These are phyloP conservation scores for Tardiomyces blankii DNA, from an alignment of 1,139 yeast genomes.

Conservation along the genomic window DNA sequence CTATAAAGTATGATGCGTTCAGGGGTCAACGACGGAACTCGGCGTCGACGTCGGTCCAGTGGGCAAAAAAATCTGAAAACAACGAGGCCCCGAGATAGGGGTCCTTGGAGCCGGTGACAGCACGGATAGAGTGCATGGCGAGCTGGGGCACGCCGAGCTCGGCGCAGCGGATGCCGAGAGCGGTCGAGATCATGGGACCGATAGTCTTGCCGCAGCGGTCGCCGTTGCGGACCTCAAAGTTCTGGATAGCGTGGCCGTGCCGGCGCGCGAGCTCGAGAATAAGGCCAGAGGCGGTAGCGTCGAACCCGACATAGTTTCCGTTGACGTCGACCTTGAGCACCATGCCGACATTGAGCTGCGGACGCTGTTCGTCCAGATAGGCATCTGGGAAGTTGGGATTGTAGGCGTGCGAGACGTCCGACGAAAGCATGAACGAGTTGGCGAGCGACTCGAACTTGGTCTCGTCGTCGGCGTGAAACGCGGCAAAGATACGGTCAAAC, in stretches of 20 bases:
- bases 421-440: slow-evolving; percentile 74
- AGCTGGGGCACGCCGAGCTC: slow-evolving; percentile 72
- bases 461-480: slow-evolving; percentile 37
- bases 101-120: slow-evolving; percentile 61
- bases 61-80: slow-evolving; percentile 48
- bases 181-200: slow-evolving; percentile 55
- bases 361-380: slow-evolving; percentile 55
- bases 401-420: slow-evolving; percentile 91
- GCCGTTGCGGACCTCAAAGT: slow-evolving; percentile 45
- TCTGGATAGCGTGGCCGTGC: slow-evolving; percentile 49
- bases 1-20: too few relatives aligned
- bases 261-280: slow-evolving; percentile 45
- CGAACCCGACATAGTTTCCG: slow-evolving; percentile 57
- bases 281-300: slow-evolving; percentile 48
- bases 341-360: slow-evolving; percentile 63
- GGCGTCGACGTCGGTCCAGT: slow-evolving; percentile 45
- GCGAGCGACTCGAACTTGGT: slow-evolving; percentile 25
- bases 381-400: slow-evolving; percentile 71
- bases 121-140: slow-evolving; percentile 76
- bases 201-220: slow-evolving; percentile 71
- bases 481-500: slow-evolving; percentile 50
- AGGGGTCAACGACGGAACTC: slow-evolving; percentile 23
- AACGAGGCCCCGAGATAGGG: slow-evolving; percentile 56
- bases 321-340: slow-evolving; percentile 56
- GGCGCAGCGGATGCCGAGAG: slow-evolving; percentile 64